phyloP scores from a whole-genome alignment of 495 filamentous ascomycete genomes.

The Penicillium coffeae region DNA sequence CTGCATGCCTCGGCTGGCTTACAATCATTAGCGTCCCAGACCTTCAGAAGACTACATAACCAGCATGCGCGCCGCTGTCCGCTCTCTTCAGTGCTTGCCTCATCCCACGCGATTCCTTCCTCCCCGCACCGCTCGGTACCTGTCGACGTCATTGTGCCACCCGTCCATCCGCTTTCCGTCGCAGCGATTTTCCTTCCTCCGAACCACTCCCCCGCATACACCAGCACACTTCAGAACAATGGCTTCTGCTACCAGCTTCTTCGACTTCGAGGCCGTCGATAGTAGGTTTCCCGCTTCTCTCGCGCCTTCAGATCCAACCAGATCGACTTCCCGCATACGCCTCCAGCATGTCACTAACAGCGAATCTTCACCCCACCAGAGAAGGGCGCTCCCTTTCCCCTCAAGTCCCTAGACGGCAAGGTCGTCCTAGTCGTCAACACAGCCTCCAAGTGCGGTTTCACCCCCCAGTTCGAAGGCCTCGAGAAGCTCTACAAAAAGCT shows the following conservation, averaged over 20 bases:
- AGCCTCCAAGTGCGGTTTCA: constrained; percentile 99
- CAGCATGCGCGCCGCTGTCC: constrained; percentile 8
- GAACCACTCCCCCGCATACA: background rate
- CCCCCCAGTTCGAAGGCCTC: constrained; percentile 88
- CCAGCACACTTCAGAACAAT: constrained; percentile 49
- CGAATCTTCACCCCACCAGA: constrained; percentile 46
- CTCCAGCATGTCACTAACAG: background rate
- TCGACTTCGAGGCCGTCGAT: constrained; percentile 82
- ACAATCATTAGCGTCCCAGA: no score
- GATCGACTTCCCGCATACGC: no score
- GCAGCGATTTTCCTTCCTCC: background rate
- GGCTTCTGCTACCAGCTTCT: constrained; percentile 85
- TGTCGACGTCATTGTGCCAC: constrained; percentile 14
- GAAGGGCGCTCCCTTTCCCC: constrained; percentile 65
- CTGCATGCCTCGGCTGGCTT: constrained; percentile 8
- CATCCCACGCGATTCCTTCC: background rate
- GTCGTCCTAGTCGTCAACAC: constrained; percentile 96
- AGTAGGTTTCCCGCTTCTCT: constrained; percentile 54
- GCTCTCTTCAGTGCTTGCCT: background rate
- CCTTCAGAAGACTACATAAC: constrained; percentile 8
- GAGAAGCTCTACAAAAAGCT: constrained; percentile 85
- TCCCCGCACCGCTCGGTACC: constrained; percentile 2
- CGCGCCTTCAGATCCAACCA: no score
- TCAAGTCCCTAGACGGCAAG: constrained; percentile 73
- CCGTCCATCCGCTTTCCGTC: background rate